Percentiles rank a stretch among this genome's conserved stretches.
Conservation (phyloP, 306 rosid genomes). For the Begonia peltatifolia region DNA sequence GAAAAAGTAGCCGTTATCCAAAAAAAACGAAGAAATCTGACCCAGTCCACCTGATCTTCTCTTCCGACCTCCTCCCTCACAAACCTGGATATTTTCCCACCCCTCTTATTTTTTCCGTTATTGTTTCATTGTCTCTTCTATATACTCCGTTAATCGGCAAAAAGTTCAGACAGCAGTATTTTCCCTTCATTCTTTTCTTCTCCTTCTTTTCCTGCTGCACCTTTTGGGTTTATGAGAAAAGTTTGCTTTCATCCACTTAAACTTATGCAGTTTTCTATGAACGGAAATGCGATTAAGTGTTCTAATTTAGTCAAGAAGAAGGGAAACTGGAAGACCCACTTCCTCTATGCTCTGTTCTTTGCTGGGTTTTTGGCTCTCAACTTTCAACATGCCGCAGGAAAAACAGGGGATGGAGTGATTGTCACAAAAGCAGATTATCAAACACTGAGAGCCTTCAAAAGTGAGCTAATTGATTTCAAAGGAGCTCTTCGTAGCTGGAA, state of each 20-base stretch:
- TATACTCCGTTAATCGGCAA: neutral
- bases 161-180: neutral
- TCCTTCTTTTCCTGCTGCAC: neutral
- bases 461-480: conserved; percentile 39
- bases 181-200: neutral
- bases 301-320: conserved; percentile 1
- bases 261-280: conserved; percentile 13
- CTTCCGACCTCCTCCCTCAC: neutral
- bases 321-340: conserved; percentile 1
- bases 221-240: conserved; percentile 1
- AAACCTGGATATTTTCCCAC: neutral
- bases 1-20: conserved; percentile 3
- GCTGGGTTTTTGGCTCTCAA: conserved; percentile 7
- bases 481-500: conserved; percentile 79
- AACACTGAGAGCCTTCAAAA: conserved; percentile 54
- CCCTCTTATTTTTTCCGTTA: neutral
- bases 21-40: neutral
- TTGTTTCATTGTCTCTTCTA: conserved; percentile 6
- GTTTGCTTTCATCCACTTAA: conserved; percentile 7
- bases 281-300: neutral
- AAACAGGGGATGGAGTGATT: conserved; percentile 43
- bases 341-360: conserved; percentile 1
- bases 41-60: neutral
- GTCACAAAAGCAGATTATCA: conserved; percentile 49
- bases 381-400: conserved; percentile 25